A percentile compares a stretch with the other conserved stretches of the same genome.
These are phyloP conservation scores for Thelonectria olida DNA, from an alignment of 2,329 filamentous ascomycete species.

Conservation along the genomic window DNA sequence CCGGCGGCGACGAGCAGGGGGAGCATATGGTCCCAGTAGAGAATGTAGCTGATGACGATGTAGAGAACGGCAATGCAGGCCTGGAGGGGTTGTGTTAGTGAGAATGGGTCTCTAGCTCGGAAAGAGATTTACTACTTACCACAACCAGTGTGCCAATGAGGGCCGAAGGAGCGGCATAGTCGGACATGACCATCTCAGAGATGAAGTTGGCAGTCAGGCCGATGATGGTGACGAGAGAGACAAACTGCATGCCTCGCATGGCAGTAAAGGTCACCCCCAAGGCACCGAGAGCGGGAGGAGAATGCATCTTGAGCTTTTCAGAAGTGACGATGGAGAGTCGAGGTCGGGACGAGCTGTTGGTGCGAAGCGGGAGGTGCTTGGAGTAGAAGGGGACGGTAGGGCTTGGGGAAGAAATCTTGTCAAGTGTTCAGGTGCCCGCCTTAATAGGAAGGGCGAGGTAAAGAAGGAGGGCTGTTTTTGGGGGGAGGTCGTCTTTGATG, in stretches of 20 bases:
- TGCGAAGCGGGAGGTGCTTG: conserved; percentile 53
- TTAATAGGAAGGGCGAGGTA: conserved; percentile 26
- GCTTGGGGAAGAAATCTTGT: conserved; percentile 47
- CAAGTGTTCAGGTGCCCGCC: conserved; percentile 30
- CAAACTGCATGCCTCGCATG: conserved; percentile 74
- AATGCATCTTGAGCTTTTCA: conserved; percentile 50
- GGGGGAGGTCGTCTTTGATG: no score
- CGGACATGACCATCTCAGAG: conserved; percentile 73
- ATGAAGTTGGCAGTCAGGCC: conserved; percentile 87
- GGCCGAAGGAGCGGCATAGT: conserved; percentile 73
- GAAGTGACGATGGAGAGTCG: conserved; percentile 54
- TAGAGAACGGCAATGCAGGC: conserved; percentile 83
- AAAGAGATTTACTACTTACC: conserved; percentile 62
- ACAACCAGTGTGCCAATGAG: conserved; percentile 82
- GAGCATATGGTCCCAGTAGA: conserved; percentile 80
- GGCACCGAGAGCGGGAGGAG: conserved; percentile 69
- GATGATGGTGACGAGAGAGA: conserved; percentile 79
- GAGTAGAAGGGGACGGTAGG: conserved; percentile 51
- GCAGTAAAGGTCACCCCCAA: conserved; percentile 82
- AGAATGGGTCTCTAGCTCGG: not conserved
- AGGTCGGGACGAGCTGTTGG: conserved; percentile 50
- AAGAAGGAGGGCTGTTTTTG: conserved; percentile 14
- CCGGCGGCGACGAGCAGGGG: conserved; percentile 75
- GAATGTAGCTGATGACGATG: conserved; percentile 80
- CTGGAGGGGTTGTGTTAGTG: conserved; percentile 55